Evolutionary conservation across 768 basidiomycete species (phyloP).

Genomic region (Xerocomellus amylosporus): DNA sequence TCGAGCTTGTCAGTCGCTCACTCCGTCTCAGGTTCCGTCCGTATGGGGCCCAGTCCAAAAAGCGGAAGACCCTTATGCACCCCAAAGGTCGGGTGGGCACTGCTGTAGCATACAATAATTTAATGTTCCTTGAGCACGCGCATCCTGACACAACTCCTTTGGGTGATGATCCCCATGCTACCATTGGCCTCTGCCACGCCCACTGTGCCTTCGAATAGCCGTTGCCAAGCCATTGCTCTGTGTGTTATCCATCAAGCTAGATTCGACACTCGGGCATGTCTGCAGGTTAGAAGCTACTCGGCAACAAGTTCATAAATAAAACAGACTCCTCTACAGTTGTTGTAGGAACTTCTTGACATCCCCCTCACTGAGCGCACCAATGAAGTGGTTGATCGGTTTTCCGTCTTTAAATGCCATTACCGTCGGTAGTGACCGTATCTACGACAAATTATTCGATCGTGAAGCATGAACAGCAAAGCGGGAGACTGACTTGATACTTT

Average conservation of each 20-base stretch:
- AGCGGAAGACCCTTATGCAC: conserved; percentile 90
- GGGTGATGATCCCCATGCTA: not conserved
- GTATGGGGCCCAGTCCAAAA: conserved; percentile 97
- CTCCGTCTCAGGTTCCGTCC: conserved; percentile 68
- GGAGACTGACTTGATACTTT: conserved; percentile 42
- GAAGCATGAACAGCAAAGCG: not conserved
- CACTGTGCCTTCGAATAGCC: conserved; percentile 9
- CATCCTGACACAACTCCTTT: not conserved
- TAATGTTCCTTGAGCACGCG: not conserved
- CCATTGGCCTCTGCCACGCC: conserved; percentile 18
- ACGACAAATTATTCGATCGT: not conserved
- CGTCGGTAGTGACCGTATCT: conserved; percentile 79
- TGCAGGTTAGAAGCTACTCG: not conserved
- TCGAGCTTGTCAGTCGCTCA: conserved; percentile 11
- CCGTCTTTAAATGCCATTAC: conserved; percentile 76
- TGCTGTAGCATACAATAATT: conserved; percentile 63
- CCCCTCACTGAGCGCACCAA: conserved; percentile 52
- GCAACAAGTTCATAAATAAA: not conserved
- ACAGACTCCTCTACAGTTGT: conserved; percentile 26
- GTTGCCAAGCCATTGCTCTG: not conserved
- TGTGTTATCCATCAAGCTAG: conserved; percentile 12
- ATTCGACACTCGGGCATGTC: not conserved
- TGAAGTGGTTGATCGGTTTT: conserved; percentile 54
- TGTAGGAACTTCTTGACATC: conserved; percentile 47
- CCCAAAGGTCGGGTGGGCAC: conserved; percentile 49